Percentiles rank a stretch among this genome's conserved stretches.
Evolutionary conservation across 306 rosid genomes (phyloP).

Genomic region (Neltuma alba): DNA sequence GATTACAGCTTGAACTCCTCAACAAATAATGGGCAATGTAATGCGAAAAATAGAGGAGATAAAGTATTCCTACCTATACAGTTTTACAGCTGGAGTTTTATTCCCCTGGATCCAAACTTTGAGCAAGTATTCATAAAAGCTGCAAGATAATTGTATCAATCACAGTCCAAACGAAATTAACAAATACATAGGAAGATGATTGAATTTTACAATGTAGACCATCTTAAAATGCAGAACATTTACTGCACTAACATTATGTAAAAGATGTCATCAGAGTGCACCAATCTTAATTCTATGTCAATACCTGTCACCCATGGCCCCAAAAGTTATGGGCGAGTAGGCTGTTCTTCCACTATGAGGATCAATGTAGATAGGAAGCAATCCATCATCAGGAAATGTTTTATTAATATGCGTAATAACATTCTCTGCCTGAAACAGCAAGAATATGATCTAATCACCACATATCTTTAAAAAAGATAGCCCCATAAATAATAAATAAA

Average conservation of each 20-base stretch:
- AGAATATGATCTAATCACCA: slow-evolving; percentile 38
- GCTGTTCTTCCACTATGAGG: slow-evolving; percentile 67
- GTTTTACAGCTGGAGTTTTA: slow-evolving; percentile 78
- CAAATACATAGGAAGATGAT: slow-evolving; percentile 16
- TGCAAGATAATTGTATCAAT: slow-evolving; percentile 51
- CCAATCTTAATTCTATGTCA: slow-evolving; percentile 13
- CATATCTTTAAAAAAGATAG: slow-evolving; percentile 30
- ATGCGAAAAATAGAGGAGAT: not conserved
- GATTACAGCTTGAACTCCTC: slow-evolving; percentile 28
- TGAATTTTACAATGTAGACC: slow-evolving; percentile 24
- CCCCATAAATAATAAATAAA: slow-evolving; percentile 16
- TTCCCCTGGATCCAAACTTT: slow-evolving; percentile 97
- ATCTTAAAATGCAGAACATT: slow-evolving; percentile 21
- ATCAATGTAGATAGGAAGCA: slow-evolving; percentile 89
- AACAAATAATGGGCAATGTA: slow-evolving; percentile 20
- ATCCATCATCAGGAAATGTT: slow-evolving; percentile 90
- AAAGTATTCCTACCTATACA: slow-evolving; percentile 68
- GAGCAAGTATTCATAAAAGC: slow-evolving; percentile 97
- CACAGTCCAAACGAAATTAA: slow-evolving; percentile 34
- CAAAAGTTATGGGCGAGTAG: slow-evolving; percentile 80
- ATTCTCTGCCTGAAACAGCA: slow-evolving; percentile 80
- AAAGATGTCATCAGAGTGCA: slow-evolving; percentile 22
- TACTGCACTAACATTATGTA: slow-evolving; percentile 7
- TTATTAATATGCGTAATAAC: slow-evolving; percentile 69
- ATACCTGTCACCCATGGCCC: slow-evolving; percentile 99